phyloP scores from a whole-genome alignment of 2,329 filamentous ascomycete species.

The Cercospora sojina region DNA sequence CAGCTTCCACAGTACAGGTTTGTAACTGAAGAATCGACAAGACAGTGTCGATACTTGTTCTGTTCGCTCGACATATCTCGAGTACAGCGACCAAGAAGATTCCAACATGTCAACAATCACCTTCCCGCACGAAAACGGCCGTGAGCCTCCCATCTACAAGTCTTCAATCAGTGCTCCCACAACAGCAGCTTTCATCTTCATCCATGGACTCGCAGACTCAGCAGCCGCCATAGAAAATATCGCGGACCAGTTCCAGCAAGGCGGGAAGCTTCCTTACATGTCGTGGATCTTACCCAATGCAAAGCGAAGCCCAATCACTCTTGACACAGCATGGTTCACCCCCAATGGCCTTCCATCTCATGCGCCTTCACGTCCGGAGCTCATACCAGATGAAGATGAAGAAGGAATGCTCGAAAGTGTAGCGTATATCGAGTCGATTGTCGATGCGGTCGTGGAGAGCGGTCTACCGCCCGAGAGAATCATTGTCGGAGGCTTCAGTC shows the following conservation, averaged over 20 bases:
- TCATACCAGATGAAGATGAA: constrained; percentile 50
- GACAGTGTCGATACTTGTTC: not conserved
- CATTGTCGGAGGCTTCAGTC: constrained; percentile 50
- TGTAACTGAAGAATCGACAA: not conserved
- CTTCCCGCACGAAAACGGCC: not conserved
- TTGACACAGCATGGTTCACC: constrained; percentile 48
- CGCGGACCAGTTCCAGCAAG: constrained; percentile 48
- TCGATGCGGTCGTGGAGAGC: constrained; percentile 44
- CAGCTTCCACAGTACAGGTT: not conserved
- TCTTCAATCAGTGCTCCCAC: constrained; percentile 36
- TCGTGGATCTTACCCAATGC: constrained; percentile 52
- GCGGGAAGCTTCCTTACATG: constrained; percentile 48
- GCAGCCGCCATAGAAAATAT: constrained; percentile 45
- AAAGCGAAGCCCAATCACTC: constrained; percentile 45
- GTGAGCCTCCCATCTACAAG: constrained; percentile 36
- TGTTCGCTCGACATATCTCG: too few relatives aligned
- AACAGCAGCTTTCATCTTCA: constrained; percentile 43
- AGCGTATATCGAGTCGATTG: constrained; percentile 44
- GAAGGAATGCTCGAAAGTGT: constrained; percentile 44
- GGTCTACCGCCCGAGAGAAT: constrained; percentile 46
- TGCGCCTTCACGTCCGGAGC: constrained; percentile 43
- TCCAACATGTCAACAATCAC: not conserved
- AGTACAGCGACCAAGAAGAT: not conserved
- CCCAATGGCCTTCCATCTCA: constrained; percentile 40
- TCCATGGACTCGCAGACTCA: constrained; percentile 46